Percentiles rank a stretch among this genome's conserved stretches.
phyloP scores from a whole-genome alignment of 2,329 filamentous ascomycete genomes.

The Metarhizium brunneum region DNA sequence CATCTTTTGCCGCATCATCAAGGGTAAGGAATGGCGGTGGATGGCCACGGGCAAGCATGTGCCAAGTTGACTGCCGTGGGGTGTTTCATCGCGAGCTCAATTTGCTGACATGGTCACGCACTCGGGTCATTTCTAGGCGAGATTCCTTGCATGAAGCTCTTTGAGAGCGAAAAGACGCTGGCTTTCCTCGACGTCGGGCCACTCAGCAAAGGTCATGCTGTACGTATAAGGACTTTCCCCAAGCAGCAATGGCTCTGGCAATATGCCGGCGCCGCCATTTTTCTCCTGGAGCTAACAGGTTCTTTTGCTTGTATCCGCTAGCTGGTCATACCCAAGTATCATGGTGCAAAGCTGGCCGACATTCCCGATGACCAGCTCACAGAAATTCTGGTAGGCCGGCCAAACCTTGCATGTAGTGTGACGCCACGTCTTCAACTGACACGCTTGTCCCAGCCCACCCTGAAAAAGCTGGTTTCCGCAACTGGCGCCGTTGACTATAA shows the following conservation, averaged over 20 bases:
- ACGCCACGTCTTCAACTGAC: background rate
- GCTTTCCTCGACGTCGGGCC: conserved; percentile 97
- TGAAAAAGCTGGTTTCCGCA: conserved; percentile 77
- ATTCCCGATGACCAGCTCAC: conserved; percentile 81
- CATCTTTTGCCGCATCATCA: conserved; percentile 98
- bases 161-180: conserved; percentile 85
- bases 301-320: conserved; percentile 22
- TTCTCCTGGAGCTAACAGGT: background rate
- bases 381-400: conserved; percentile 64
- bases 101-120: background rate
- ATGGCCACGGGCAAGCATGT: background rate
- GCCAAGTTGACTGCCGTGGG: background rate
- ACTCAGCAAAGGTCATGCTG: conserved; percentile 78
- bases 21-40: conserved; percentile 45
- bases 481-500: conserved; percentile 78
- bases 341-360: conserved; percentile 84
- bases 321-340: conserved; percentile 94
- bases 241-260: background rate
- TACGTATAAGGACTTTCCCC: conserved; percentile 34
- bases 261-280: background rate
- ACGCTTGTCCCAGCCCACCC: conserved; percentile 26
- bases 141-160: conserved; percentile 93
- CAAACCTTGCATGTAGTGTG: background rate
- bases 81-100: background rate
- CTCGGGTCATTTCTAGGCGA: conserved; percentile 53